Percentiles rank a stretch among this genome's conserved stretches.
phyloP scores from a whole-genome alignment of 768 basidiomycete species.

The Boletus huronensis region DNA sequence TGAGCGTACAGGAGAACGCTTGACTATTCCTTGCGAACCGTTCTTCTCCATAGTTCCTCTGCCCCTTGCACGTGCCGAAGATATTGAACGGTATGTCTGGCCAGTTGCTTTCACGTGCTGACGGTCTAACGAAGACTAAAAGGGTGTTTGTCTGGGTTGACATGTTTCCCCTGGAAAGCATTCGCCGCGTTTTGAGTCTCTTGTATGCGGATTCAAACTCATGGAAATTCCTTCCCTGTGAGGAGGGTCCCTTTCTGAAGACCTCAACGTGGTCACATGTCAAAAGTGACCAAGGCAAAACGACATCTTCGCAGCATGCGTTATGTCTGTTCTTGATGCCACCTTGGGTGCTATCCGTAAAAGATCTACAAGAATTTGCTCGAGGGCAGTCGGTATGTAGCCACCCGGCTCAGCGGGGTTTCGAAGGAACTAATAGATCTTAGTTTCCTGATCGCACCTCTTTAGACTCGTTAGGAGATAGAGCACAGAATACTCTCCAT shows the following conservation, averaged over 20 bases:
- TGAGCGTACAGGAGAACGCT: conserved; percentile 35
- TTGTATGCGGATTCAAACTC: conserved; percentile 25
- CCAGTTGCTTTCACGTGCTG: neutral
- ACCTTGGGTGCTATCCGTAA: conserved; percentile 37
- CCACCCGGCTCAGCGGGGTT: neutral
- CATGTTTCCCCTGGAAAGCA: conserved; percentile 49
- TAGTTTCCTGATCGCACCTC: conserved; percentile 21
- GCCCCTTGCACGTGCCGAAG: conserved; percentile 37
- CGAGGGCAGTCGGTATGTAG: conserved; percentile 20
- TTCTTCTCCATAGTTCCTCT: conserved; percentile 35
- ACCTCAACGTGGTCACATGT: conserved; percentile 27
- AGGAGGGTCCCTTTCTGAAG: conserved; percentile 24
- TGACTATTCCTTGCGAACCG: conserved; percentile 44
- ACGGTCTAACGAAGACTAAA: neutral
- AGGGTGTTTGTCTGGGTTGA: conserved; percentile 51
- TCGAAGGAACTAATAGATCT: neutral
- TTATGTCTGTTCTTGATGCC: conserved; percentile 35
- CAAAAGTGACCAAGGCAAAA: conserved; percentile 9
- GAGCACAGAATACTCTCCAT: conserved; percentile 16
- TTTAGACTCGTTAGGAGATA: conserved; percentile 1
- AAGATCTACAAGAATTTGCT: conserved; percentile 36
- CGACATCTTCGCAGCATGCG: conserved; percentile 11
- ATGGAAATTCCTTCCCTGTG: conserved; percentile 30
- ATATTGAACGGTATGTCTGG: conserved; percentile 41
- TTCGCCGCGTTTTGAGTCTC: conserved; percentile 39